Percentiles rank a stretch among this genome's conserved stretches.
phyloP scores from a whole-genome alignment of 2,329 filamentous ascomycete genomes.

The Pseudocercospora fuligena region DNA sequence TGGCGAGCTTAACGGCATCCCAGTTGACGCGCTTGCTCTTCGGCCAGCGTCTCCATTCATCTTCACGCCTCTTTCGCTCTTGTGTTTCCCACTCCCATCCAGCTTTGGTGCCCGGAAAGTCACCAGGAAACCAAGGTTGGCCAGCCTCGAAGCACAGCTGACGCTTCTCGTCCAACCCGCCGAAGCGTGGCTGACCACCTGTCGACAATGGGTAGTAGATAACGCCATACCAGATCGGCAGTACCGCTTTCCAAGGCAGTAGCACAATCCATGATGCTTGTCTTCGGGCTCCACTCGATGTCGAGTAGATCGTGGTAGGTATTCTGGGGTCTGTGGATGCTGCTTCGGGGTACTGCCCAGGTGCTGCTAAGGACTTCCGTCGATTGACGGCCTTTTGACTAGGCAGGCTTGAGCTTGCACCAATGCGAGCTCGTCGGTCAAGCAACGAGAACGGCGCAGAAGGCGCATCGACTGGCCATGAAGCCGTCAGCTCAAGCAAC shows the following conservation, averaged over 20 bases:
- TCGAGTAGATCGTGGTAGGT: slow-evolving; percentile 69
- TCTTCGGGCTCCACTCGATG: slow-evolving; percentile 42
- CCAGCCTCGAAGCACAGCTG: slow-evolving; percentile 83
- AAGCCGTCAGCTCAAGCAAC: slow-evolving; percentile 65
- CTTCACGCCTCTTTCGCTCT: slow-evolving; percentile 63
- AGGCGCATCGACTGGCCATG: slow-evolving; percentile 68
- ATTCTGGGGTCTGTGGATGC: slow-evolving; percentile 72
- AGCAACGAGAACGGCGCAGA: slow-evolving; percentile 61
- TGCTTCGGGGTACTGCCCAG: slow-evolving; percentile 66
- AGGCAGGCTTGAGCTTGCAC: slow-evolving; percentile 68
- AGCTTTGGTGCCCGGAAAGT: slow-evolving; percentile 78
- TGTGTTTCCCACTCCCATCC: slow-evolving; percentile 78
- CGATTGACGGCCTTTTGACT: slow-evolving; percentile 81
- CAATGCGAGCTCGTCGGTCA: slow-evolving; percentile 67
- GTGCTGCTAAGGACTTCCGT: slow-evolving; percentile 66
- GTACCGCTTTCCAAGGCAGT: slow-evolving; percentile 87
- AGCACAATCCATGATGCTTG: slow-evolving; percentile 82
- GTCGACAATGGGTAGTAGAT: slow-evolving; percentile 81
- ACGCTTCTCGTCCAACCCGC: slow-evolving; percentile 76
- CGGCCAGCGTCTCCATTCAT: slow-evolving; percentile 75
- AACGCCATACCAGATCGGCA: slow-evolving; percentile 82
- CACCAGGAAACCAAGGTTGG: slow-evolving; percentile 82
- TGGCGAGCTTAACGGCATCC: slow-evolving; percentile 73
- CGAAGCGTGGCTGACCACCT: slow-evolving; percentile 80
- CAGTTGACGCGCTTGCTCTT: slow-evolving; percentile 82